These are phyloP conservation scores for Crithidia fasciculata DNA, from an alignment of 208 protist genomes.

Conservation along the genomic window DNA sequence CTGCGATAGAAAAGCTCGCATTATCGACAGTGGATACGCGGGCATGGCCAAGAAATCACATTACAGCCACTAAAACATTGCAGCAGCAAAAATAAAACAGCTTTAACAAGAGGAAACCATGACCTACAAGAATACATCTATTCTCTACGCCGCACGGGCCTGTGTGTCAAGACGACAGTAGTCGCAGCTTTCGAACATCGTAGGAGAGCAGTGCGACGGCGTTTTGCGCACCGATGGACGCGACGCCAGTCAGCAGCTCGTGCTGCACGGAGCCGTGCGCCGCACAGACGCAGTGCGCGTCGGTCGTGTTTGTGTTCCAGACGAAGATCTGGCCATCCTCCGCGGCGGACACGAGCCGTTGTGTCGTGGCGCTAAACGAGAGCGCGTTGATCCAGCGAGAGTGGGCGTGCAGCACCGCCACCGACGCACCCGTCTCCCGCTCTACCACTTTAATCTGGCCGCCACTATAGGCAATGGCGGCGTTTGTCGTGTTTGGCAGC, in stretches of 20 bases:
- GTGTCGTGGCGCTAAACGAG: constrained; percentile 21
- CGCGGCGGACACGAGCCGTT: constrained; percentile 42
- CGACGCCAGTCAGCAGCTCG: constrained; percentile 37
- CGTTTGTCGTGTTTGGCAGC: constrained; percentile 8
- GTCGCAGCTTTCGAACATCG: constrained; percentile 19
- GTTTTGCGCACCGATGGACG: constrained; percentile 5
- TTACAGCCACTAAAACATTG: too few relatives aligned
- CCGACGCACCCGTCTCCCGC: constrained; percentile 29
- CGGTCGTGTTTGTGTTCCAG: constrained; percentile 22
- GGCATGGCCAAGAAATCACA: too few relatives aligned
- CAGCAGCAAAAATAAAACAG: too few relatives aligned
- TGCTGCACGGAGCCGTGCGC: constrained; percentile 14
- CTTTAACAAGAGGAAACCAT: too few relatives aligned
- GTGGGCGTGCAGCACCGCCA: constrained; percentile 62
- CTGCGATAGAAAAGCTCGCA: too few relatives aligned
- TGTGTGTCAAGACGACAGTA: not conserved
- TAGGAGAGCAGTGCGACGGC: constrained; percentile 16
- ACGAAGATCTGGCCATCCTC: constrained; percentile 65
- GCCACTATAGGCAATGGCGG: constrained; percentile 55
- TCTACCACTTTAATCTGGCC: constrained; percentile 56
- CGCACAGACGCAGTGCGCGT: constrained; percentile 10
- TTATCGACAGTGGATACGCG: too few relatives aligned
- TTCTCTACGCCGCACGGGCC: too few relatives aligned
- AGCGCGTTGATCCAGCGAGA: constrained; percentile 68
- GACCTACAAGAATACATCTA: too few relatives aligned